Conservation (phyloP, 257 asterid species). For the Fraxinus cuspidata region DNA sequence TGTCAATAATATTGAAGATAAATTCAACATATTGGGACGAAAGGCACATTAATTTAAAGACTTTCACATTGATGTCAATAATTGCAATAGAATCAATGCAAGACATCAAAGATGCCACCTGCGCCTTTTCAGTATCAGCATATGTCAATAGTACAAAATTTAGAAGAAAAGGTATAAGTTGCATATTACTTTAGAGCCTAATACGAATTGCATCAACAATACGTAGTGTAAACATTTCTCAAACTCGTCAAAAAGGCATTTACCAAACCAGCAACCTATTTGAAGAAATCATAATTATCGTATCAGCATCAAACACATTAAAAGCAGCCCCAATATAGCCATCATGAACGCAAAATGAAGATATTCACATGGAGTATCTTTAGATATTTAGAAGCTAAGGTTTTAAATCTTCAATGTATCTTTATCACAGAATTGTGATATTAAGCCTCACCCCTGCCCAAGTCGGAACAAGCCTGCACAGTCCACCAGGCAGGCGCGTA, state of each 20-base stretch:
- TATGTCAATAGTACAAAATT: background rate
- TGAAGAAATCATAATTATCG: background rate
- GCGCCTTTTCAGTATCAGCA: slow-evolving; percentile 2
- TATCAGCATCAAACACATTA: background rate
- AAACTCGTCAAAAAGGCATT: background rate
- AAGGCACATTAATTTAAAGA: background rate
- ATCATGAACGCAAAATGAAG: background rate
- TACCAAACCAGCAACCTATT: background rate
- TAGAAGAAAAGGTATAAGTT: background rate
- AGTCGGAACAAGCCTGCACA: no score
- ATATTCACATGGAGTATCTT: background rate
- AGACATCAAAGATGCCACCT: background rate
- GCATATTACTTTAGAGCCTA: background rate
- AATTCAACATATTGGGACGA: background rate
- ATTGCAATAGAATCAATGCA: background rate
- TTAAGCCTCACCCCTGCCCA: background rate
- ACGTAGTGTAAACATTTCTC: background rate
- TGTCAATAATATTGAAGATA: background rate
- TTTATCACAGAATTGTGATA: background rate
- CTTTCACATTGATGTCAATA: background rate
- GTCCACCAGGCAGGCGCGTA: no score
- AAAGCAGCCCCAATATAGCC: background rate
- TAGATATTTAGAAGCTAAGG: background rate
- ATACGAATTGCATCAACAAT: background rate
- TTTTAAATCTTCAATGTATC: background rate